Percentiles rank a stretch among this genome's conserved stretches.
Conservation (phyloP, 805 yeast species). For the Candida koratica region DNA sequence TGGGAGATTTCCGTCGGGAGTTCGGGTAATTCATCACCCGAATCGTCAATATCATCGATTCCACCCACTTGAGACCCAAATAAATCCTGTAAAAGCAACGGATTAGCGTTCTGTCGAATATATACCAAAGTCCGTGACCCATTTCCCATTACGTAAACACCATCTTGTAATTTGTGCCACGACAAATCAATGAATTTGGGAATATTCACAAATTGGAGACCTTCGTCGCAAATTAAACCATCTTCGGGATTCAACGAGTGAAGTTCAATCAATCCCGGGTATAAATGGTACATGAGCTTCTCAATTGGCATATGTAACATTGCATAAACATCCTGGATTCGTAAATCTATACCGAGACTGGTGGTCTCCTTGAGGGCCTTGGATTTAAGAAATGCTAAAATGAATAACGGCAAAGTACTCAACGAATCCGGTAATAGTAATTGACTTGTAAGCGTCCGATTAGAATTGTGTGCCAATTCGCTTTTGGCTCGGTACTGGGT, state of each 20-base stretch:
- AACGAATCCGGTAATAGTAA: conserved; percentile 80
- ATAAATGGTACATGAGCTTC: conserved; percentile 59
- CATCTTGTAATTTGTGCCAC: conserved; percentile 51
- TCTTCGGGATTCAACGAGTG: conserved; percentile 63
- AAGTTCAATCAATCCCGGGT: conserved; percentile 75
- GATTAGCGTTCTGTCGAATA: conserved; percentile 67
- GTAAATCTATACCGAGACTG: conserved; percentile 54
- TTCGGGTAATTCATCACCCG: conserved; percentile 59
- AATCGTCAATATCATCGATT: conserved; percentile 45
- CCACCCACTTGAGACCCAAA: conserved; percentile 55
- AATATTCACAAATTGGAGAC: conserved; percentile 40
- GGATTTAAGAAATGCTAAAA: conserved; percentile 68
- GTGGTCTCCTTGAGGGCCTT: conserved; percentile 53
- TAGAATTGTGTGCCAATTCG: conserved; percentile 35
- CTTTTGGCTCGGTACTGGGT: conserved; percentile 50
- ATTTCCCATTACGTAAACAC: conserved; percentile 74
- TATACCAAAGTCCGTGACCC: conserved; percentile 59
- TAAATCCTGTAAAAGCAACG: conserved; percentile 65
- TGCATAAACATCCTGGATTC: conserved; percentile 52
- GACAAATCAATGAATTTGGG: conserved; percentile 50
- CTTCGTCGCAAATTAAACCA: conserved; percentile 25
- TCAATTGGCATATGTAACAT: conserved; percentile 54
- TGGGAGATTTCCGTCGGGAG: conserved; percentile 63
- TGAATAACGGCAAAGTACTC: conserved; percentile 61
- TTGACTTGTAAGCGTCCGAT: conserved; percentile 46